Percentiles rank a stretch among this genome's conserved stretches.
phyloP scores from a whole-genome alignment of 306 rosid species.

The Pyrus pyrifolia region DNA sequence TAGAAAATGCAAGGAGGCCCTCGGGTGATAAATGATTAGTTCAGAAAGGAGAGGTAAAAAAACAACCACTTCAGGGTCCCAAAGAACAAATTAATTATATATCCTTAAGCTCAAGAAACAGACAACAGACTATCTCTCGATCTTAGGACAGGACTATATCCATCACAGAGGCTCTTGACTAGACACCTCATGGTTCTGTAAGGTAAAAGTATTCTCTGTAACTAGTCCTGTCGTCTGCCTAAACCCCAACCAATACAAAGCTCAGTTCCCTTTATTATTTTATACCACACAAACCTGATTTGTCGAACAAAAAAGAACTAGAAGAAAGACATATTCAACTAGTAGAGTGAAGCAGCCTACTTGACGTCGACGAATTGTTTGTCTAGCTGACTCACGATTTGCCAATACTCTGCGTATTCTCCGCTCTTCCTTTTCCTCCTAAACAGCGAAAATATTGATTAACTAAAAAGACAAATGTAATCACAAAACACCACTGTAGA shows the following conservation, averaged over 20 bases:
- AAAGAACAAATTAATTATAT: background rate
- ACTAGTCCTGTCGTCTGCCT: background rate
- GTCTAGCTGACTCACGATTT: conserved; percentile 93
- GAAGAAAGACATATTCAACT: background rate
- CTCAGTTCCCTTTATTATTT: background rate
- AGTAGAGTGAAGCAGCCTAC: conserved; percentile 24
- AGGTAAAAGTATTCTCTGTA: background rate
- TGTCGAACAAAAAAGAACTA: background rate
- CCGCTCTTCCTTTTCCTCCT: conserved; percentile 90
- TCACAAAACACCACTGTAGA: background rate
- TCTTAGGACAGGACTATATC: background rate
- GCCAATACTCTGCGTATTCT: conserved; percentile 85
- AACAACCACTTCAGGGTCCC: too few species aligned
- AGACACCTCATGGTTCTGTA: background rate
- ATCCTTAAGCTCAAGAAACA: background rate
- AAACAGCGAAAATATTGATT: conserved; percentile 2
- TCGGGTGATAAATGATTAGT: background rate
- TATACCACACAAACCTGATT: background rate
- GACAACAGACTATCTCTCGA: background rate
- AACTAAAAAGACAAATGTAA: background rate
- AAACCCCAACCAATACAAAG: background rate
- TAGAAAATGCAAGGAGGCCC: background rate
- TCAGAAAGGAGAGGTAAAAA: background rate
- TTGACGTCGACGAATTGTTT: conserved; percentile 98
- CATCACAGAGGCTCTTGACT: background rate